Evolutionary conservation across 192 early-diverging fungal genomes (phyloP), one percentile per base, ranked within the genome.

Genomic region (Jimgerdemannia lactiflua): DNA sequence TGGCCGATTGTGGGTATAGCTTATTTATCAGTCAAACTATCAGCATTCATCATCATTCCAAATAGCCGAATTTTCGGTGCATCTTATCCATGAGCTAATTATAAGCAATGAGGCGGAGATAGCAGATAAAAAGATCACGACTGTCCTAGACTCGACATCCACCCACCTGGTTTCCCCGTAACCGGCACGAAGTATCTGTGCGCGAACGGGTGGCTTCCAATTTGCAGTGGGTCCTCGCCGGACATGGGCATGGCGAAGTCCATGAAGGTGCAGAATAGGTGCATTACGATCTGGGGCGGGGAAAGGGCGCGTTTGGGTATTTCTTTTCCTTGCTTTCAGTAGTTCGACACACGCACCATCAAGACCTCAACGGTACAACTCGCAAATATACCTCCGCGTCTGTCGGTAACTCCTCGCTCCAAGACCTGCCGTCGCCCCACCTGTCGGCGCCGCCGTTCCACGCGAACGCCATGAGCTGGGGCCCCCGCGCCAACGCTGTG

Each of bases 161-260:
- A 68, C 67, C 19, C 40, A 41, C 67, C 67, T 18, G 19, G 29
- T 68, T 68, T 68, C 40, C 67, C 67, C 19, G 19, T 41, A 4
- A 68, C 67, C 19, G 19, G 29, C 19, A 68, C 67, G 19, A 68
- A 68, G 40, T 68, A 68, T 9, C 9, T 20, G 19, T 68, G 67
- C 19, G 67, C 9, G 67, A 68, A 68, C 19, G 67, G 67, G 9
- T 20, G 40, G 18, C 9, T 41, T 9, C 40, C 19, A 19, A 41
- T 20, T 18, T 39, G 40, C 0, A 68, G 9, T 68, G 67, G 9
- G 29, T 68, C 67, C 40, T 68, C 67, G 9, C 67, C 67, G 9
- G 67, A 19, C 67, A 41, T 68, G 67, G 67, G 67, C 67, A 41
- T 68, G 67, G 67, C 67, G 8, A 68, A 19, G 19, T 68, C 67